Base-by-base conservation (phyloP, 164 flowering plant genomes). In the Taxillus chinensis region DNA sequence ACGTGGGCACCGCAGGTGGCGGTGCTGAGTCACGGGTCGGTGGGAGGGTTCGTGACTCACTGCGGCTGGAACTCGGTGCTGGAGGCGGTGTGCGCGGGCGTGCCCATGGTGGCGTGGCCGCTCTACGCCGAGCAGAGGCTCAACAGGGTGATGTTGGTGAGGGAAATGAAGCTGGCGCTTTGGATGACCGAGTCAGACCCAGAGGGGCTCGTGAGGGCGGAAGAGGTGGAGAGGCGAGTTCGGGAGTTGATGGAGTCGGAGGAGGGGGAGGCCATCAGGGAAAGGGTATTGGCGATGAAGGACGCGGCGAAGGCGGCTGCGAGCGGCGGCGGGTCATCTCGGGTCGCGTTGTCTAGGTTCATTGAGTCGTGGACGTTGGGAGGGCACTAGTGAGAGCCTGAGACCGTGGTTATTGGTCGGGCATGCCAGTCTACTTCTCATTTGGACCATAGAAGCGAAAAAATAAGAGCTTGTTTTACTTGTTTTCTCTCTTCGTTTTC, bases 51-150 rank as follows among this genome's bases (percentile, higher is more conserved):
- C 57, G 74, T 78, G 64, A 75, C 77, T 27, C 81, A 80, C 55
- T 80, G 80, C 61, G 82, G 79, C 41, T 80, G 82, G 84, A 80
- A 80, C 69, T 78, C 80, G 53, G 62, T 70, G 3, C 54, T 78
- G 70, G 85, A 81, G 51, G 70, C 69, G 17, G 65, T 78, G 41
- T 59, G 71, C 14, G 77, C 74, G 5, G 82, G 77, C 8, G 79
- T 78, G 39, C 82, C 85, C 2, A 76, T 81, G 79, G 75, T 74
- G 60, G 79, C 71, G 9, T 80, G 82, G 82, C 82, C 84, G 3
- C 62, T 78, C 4, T 78, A 76, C 50, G 79, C 79, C 6, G 84
- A 78, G 64, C 80, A 78, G 55, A 58, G 63, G 57, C 9, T 76
- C 39, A 81, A 76, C 27, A 50, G 67, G 65, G 59, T 65, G 52